Base-by-base conservation (phyloP, 1,139 yeast species). In the Scheffersomyces segobiensis region DNA sequence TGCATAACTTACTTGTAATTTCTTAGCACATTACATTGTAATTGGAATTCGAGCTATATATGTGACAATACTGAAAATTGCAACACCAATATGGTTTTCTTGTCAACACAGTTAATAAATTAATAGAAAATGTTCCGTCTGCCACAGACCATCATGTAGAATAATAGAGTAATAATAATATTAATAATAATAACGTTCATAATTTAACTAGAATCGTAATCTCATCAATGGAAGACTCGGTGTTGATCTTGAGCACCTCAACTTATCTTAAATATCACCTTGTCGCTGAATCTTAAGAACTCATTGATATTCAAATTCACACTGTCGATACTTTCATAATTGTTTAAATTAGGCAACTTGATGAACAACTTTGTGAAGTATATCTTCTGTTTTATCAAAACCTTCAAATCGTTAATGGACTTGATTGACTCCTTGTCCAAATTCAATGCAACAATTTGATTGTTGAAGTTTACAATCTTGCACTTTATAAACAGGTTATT, bases 391-490 rank as follows among this genome's bases (percentile, higher is more conserved):
- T 67, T 67, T 7, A 78, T 60, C 49, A 71, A 57, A 14, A 58
- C 61, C 61, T 77, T 78, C 57, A 78, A 71, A 46, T 71, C 77
- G 6, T 65, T 66, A 2, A 73, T 58, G 4, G 70, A 64, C 24
- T 64, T 62, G 19, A 77, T 65, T 51, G 69, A 72, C 18, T 63
- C 55, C 59, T 74, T 74, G 55, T 70, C 67, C 22, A 77, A 58
- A 47, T 71, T 69, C 10, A 76, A 58, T 1, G 76, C 73, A 14
- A 77, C 59, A 22, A 71, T 67, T 53, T 74, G 78, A 55, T 71
- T 66, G 46, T 72, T 69, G 42, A 63, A 69, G 42, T 72, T 73
- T 51, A 69, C 62, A 18, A 78, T 68, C 60, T 74, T 75, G 59
- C 80, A 71, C 56, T 71, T 71, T 56, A 75, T 63, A 53, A 42